A percentile compares a stretch with the other conserved stretches of the same genome.
Conservation (phyloP, 805 yeast genomes). For the Pichia eremophila region DNA sequence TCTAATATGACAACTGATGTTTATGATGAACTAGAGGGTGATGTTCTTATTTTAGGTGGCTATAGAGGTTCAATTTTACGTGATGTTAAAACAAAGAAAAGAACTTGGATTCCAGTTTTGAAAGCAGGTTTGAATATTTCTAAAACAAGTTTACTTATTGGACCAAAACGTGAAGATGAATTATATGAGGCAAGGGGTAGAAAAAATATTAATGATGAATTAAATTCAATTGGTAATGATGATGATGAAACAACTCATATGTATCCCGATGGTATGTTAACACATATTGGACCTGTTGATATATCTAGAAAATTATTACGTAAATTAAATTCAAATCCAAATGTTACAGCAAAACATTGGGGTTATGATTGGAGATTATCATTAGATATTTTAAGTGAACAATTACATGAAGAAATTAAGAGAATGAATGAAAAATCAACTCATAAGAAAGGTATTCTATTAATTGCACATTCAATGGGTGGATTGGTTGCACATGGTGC, state of each 20-base stretch:
- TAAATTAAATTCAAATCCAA: constrained; percentile 44
- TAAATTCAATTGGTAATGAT: constrained; percentile 2
- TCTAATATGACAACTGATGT: constrained; percentile 18
- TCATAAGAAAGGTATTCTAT: constrained; percentile 46
- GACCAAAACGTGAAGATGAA: constrained; percentile 69
- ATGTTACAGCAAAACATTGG: constrained; percentile 56
- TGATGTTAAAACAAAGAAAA: constrained; percentile 50
- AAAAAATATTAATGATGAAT: constrained; percentile 14
- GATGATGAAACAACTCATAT: constrained; percentile 21
- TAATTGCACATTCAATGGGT: constrained; percentile 93
- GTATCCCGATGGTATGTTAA: constrained; percentile 67
- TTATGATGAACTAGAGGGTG: constrained; percentile 61
- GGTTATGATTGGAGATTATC: constrained; percentile 95
- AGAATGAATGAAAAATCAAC: constrained; percentile 30
- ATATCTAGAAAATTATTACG: constrained; percentile 54
- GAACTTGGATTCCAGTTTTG: constrained; percentile 76
- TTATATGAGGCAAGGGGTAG: constrained; percentile 29
- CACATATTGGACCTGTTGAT: constrained; percentile 84
- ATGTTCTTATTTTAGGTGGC: constrained; percentile 77
- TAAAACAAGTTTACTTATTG: constrained; percentile 60
- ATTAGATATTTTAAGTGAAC: constrained; percentile 41
- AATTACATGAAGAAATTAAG: constrained; percentile 40
- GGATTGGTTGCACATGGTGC: constrained; percentile 80
- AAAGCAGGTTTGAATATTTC: constrained; percentile 75
- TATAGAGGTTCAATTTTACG: constrained; percentile 76